Base-by-base conservation (phyloP, 1,284 basidiomycete species). In the Moesziomyces sp. region DNA sequence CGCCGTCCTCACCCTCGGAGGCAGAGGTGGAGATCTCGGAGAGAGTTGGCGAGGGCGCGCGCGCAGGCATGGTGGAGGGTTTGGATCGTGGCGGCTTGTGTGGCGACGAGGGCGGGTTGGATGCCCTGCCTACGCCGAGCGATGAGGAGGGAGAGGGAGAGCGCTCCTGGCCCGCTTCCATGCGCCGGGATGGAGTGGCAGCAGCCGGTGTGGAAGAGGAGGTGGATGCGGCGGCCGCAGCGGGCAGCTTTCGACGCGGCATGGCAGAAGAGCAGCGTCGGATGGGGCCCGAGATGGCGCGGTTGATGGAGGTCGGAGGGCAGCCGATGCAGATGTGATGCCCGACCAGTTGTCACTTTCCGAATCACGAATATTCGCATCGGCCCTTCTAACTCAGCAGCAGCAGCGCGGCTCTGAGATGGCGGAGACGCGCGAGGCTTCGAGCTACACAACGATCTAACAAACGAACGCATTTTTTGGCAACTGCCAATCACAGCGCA, bases 11-110 rank as follows among this genome's bases (percentile, higher is more conserved):
- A 28, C 43, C 55, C n/a, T 75, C 78, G 24, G 79, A 80, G 46
- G 61, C 77, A 5, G 75, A 79, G n/a, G 78, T 79, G 3, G 78
- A 78, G 49, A 79, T 74, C 4, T 74, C 74, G 46, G 72, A 74
- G 9, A 74, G 51, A 0, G 62, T 53, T 0, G 72, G 72, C 3
- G 72, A 74, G 2, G 61, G 58, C 30, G 66, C 54, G 26, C 62
- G 61, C 1, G 38, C 30, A 3, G 58, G 62, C 58, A 60, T 60
- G 30, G 47, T 43, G 43, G 46, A 21, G 21, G 21, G 60, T 9
- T 26, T 28, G 23, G 26, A 10, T 5, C 54, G 55, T 18, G 63
- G 58, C 42, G 69, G 56, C 48, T 67, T 73, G 56, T 63, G 60
- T 26, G 70, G 70, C 11, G 70, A 73, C 3, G 64, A 67, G 19